Base-by-base conservation (phyloP, 495 filamentous ascomycete species). In the Aspergillus ostianus region DNA sequence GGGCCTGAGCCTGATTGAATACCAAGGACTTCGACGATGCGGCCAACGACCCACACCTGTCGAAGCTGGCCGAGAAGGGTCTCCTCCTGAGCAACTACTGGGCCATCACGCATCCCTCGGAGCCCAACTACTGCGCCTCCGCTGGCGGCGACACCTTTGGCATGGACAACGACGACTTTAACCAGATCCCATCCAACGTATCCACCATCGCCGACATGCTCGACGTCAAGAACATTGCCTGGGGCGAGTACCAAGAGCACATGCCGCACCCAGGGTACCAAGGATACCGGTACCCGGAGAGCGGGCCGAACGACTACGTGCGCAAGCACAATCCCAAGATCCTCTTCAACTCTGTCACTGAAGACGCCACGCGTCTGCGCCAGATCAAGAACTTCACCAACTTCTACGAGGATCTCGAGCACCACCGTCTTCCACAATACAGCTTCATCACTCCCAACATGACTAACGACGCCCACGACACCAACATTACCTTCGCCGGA, bases 401-500 rank as follows among this genome's bases (percentile, higher is more conserved):
- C 51, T 89, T 90, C 70, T 72, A 77, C 51, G 64, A 79, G 44
- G 87, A 90, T 60, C 71, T 90, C 17, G 66, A 75, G 47, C 64
- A 74, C 53, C 71, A 83, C 59, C 77, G 70, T 30, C 79, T 91
- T 17, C 88, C 87, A 12, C 88, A 90, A 70, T 90, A 85, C 85
- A 81, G 81, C 59, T 90, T 90, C 73, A 83, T 90, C 58, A 90
- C 87, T 15, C 88, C 88, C 19, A 90, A 90, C 77, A 90, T 90
- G 87, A 78, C 84, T 60, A 84, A 87, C 61, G 86, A 88, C 67
- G 89, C 81, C 27, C 88, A 92, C 64, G 88, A 92, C 70, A 85
- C 85, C 52, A 79, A 79, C 68, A 79, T 91, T 51, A 82, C 80
- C 19, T 79, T 82, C 57, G 82, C 83, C 8, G 83, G 80, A 3